Percentiles rank a stretch among this genome's conserved stretches.
Evolutionary conservation across 148 eudicot genomes (phyloP).

Genomic region (Rhododendron henanense): DNA sequence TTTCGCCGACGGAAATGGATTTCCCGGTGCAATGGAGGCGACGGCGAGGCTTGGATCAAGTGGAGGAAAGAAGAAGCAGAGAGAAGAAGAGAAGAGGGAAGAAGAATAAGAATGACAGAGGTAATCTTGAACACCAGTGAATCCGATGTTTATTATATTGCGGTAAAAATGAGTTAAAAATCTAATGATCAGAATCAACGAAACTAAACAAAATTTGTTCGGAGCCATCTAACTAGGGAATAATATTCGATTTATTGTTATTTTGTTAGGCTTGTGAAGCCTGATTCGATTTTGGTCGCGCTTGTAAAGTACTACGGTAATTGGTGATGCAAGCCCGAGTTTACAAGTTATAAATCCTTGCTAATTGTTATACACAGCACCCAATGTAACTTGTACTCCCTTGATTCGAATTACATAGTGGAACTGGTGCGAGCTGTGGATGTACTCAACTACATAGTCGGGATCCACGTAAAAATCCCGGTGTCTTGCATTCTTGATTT

Average conservation of each 20-base stretch:
- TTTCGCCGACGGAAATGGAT: too few relatives aligned
- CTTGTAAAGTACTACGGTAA: too few relatives aligned
- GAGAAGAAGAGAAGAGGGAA: background rate
- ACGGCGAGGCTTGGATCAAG: background rate
- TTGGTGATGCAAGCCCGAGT: too few relatives aligned
- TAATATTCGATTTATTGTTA: background rate
- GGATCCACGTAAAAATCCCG: background rate
- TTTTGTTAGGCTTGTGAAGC: too few relatives aligned
- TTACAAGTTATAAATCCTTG: background rate
- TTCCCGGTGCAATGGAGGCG: background rate
- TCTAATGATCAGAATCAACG: background rate
- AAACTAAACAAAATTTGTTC: background rate
- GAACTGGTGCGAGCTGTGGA: background rate
- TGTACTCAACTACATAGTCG: background rate
- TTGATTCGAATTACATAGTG: background rate
- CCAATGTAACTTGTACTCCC: background rate
- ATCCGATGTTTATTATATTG: background rate
- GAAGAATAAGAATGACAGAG: background rate
- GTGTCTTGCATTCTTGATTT: background rate
- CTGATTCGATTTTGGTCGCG: background rate
- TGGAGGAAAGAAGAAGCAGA: background rate
- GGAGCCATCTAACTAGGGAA: background rate
- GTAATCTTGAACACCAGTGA: background rate
- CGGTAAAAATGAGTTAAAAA: too few relatives aligned
- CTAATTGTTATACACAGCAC: background rate